Evolutionary conservation across 495 filamentous ascomycete species (phyloP).

Genomic region (Hyaloscypha bicolor): DNA sequence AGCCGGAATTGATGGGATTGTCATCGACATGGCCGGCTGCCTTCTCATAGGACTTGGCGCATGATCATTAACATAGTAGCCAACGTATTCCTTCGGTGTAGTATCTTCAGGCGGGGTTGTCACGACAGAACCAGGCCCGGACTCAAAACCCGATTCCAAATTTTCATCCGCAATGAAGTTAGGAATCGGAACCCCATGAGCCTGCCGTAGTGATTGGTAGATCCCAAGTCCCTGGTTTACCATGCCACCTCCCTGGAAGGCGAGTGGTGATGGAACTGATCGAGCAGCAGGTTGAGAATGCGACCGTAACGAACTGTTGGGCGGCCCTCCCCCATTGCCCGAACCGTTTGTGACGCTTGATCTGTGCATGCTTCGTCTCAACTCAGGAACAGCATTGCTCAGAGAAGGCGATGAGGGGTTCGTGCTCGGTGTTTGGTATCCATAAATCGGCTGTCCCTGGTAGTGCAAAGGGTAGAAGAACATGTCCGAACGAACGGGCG

Average conservation of each 20-base stretch:
- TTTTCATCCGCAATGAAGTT: slow-evolving; percentile 52
- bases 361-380: slow-evolving; percentile 52
- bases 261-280: slow-evolving; percentile 31
- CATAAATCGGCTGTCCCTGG: slow-evolving; percentile 22
- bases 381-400: slow-evolving; percentile 42
- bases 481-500: slow-evolving; percentile 51
- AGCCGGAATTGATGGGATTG: slow-evolving; percentile 44
- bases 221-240: slow-evolving; percentile 37
- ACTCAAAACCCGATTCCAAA: slow-evolving; percentile 36
- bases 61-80: slow-evolving; percentile 41
- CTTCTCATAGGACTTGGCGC: slow-evolving; percentile 39
- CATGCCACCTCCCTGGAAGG: slow-evolving; percentile 33
- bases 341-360: slow-evolving; percentile 43
- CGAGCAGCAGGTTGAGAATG: slow-evolving; percentile 60
- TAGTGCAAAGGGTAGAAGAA: slow-evolving; percentile 43
- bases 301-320: slow-evolving; percentile 51
- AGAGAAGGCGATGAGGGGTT: slow-evolving; percentile 52
- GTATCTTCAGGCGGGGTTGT: slow-evolving; percentile 24
- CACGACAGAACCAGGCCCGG: slow-evolving; percentile 1
- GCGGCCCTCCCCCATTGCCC: slow-evolving; percentile 35
- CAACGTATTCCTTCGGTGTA: slow-evolving; percentile 37
- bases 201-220: slow-evolving; percentile 36
- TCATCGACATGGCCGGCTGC: slow-evolving; percentile 35
- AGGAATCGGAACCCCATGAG: slow-evolving; percentile 46
- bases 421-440: slow-evolving; percentile 35